Evolutionary conservation across 2,329 filamentous ascomycete genomes (phyloP), one percentile per base, ranked within the genome.

Genomic region (Diaporthe australafricana): DNA sequence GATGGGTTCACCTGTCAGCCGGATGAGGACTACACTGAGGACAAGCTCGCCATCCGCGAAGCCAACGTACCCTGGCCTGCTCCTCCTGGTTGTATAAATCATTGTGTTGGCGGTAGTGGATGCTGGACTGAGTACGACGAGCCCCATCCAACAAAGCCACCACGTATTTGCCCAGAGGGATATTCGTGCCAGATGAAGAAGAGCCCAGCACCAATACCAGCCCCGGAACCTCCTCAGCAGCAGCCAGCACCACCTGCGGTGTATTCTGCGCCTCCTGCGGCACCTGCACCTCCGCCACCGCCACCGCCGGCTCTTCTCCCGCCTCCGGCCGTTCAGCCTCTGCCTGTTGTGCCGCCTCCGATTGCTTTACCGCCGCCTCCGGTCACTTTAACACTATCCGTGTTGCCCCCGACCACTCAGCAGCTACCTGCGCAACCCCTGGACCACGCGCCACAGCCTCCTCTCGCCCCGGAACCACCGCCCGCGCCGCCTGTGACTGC

Each of bases 111-210:
- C 50, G 63, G 35, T 22, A 16, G 25, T 38, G 50, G 22, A 20
- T 67, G 63, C 63, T 67, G 62, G 62, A 40, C 48, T 16, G 48
- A 67, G 22, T 67, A 47, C 35, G 25, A 30, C 22, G 42, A 38
- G 52, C 38, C 27, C 5, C 9, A 20, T 12, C 12, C 32, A 11
- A 32, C 22, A 12, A 27, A 53, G 32, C 22, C 45, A 40, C 22
- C 27, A 3, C 65, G 25, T 25, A 25, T 68, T 50, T 68, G 63
- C 25, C 62, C 55, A 47, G 50, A 30, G 25, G 45, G 52, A 7
- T 63, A 55, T 38, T 71, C 70, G 20, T 71, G 70, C 47, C 70
- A 55, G 53, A 35, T 17, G 47, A 38, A 38, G 14, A 30, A 38
- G 38, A 42, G 62, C 42, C 11, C 17, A 16, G 25, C 20, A 4